These are phyloP conservation scores for Suhomyces bokatorum DNA, from an alignment of 1,139 yeast species.

Conservation along the genomic window DNA sequence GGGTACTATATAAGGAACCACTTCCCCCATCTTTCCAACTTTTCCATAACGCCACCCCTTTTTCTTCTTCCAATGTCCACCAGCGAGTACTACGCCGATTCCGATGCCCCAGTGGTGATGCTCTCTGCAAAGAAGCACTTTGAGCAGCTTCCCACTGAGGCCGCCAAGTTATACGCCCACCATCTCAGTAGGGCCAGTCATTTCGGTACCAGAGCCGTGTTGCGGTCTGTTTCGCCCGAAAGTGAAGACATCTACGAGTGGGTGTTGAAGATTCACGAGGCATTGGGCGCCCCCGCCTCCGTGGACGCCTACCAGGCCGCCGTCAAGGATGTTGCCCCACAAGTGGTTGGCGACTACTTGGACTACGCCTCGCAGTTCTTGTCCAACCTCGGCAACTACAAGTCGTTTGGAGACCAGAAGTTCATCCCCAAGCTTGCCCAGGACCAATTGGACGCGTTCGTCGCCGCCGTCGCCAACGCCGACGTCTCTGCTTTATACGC, in stretches of 20 bases:
- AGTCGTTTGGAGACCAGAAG: slow-evolving; percentile 86
- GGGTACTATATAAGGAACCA: not conserved
- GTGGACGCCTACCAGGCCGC: slow-evolving; percentile 43
- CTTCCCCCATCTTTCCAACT: not conserved
- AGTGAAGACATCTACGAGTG: slow-evolving; percentile 73
- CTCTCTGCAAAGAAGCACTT: slow-evolving; percentile 48
- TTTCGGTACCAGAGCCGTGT: slow-evolving; percentile 75
- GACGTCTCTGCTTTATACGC: slow-evolving; percentile 42
- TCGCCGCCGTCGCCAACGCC: slow-evolving; percentile 41
- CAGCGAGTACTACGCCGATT: slow-evolving; percentile 30
- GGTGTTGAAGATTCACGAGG: slow-evolving; percentile 56
- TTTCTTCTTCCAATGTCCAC: slow-evolving; percentile 5
- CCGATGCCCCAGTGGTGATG: slow-evolving; percentile 45
- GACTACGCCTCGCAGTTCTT: slow-evolving; percentile 82
- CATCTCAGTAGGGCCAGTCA: slow-evolving; percentile 80
- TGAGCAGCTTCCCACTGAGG: slow-evolving; percentile 35
- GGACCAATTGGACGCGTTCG: slow-evolving; percentile 50
- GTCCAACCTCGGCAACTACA: slow-evolving; percentile 81
- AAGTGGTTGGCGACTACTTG: slow-evolving; percentile 49
- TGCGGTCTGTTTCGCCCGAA: slow-evolving; percentile 83
- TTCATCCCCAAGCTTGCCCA: slow-evolving; percentile 64
- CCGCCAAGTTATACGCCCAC: slow-evolving; percentile 68
- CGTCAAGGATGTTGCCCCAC: slow-evolving; percentile 20
- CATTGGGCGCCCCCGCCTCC: slow-evolving; percentile 46
- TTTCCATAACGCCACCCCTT: not conserved